These are phyloP conservation scores for Candida pseudoglaebosa DNA, from an alignment of 805 yeast genomes.

Conservation along the genomic window DNA sequence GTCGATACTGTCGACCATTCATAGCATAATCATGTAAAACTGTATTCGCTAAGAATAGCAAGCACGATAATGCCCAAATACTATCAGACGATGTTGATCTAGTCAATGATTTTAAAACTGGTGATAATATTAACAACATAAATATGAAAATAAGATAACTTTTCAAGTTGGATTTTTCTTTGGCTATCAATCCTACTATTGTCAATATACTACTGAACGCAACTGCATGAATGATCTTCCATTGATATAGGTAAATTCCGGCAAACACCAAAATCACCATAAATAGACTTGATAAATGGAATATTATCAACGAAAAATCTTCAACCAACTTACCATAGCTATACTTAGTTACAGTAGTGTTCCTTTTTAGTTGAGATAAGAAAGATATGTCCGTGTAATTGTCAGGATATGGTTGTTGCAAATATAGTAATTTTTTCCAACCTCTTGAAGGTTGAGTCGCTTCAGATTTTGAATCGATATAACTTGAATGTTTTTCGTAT, in stretches of 20 bases:
- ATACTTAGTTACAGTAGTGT: constrained; percentile 68
- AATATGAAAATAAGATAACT: constrained; percentile 68
- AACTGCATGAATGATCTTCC: constrained; percentile 49
- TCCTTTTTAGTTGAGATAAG: constrained; percentile 72
- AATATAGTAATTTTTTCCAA: constrained; percentile 86
- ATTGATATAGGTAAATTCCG: constrained; percentile 47
- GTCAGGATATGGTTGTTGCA: constrained; percentile 83
- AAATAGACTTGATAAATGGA: constrained; percentile 62
- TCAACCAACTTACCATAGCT: constrained; percentile 58
- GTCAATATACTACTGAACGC: constrained; percentile 21
- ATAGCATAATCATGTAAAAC: constrained; percentile 65
- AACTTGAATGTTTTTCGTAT: not conserved
- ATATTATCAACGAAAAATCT: constrained; percentile 66
- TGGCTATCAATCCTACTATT: constrained; percentile 32
- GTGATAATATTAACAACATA: constrained; percentile 74
- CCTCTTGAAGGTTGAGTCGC: constrained; percentile 19
- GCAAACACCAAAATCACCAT: constrained; percentile 66
- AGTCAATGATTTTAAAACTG: constrained; percentile 84
- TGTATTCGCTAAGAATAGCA: constrained; percentile 70
- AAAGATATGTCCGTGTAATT: constrained; percentile 83
- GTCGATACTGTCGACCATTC: constrained; percentile 36
- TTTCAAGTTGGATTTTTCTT: constrained; percentile 36
- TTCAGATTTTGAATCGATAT: no score
- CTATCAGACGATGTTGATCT: constrained; percentile 89
- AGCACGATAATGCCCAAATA: constrained; percentile 85